Conservation (phyloP, 1,284 basidiomycete species). For the Malassezia furfur region DNA sequence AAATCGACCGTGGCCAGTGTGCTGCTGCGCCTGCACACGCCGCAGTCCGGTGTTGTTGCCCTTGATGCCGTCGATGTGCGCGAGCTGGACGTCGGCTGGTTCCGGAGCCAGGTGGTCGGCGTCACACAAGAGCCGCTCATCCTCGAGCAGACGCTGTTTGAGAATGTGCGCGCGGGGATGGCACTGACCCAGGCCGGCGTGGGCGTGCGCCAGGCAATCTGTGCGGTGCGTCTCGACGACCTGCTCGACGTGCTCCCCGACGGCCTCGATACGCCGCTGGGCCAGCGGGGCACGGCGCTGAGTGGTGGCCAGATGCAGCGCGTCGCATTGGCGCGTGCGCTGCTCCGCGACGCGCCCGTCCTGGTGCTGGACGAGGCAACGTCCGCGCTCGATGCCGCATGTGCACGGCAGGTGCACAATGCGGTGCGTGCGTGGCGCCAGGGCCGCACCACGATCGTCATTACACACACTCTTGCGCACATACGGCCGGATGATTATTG, state of each 20-base stretch:
- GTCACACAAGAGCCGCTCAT: slow-evolving; percentile 69
- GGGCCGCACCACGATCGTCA: slow-evolving; percentile 84
- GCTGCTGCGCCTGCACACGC: slow-evolving; percentile 66
- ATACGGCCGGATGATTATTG: slow-evolving; percentile 72
- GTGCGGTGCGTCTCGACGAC: slow-evolving; percentile 68
- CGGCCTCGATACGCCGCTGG: slow-evolving; percentile 72
- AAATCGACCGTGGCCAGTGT: slow-evolving; percentile 84
- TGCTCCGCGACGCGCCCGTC: slow-evolving; percentile 74
- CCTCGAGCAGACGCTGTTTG: slow-evolving; percentile 71
- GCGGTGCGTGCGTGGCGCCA: slow-evolving; percentile 72
- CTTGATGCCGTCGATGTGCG: slow-evolving; percentile 72
- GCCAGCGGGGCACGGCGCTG: slow-evolving; percentile 63
- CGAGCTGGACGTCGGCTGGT: slow-evolving; percentile 64
- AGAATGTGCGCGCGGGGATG: slow-evolving; percentile 73
- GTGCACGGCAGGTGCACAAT: slow-evolving; percentile 76
- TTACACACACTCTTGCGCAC: slow-evolving; percentile 87
- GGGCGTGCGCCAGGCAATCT: slow-evolving; percentile 57
- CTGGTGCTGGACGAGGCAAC: slow-evolving; percentile 94
- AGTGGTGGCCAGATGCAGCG: slow-evolving; percentile 91
- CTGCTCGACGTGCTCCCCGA: slow-evolving; percentile 72
- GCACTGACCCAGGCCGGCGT: background rate
- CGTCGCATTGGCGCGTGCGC: slow-evolving; percentile 78
- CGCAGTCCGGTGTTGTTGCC: slow-evolving; percentile 53
- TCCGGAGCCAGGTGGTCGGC: slow-evolving; percentile 63
- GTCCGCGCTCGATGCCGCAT: slow-evolving; percentile 81